Evolutionary conservation across 177 flowering plant genomes (phyloP).

Genomic region (Vitis hybrid): DNA sequence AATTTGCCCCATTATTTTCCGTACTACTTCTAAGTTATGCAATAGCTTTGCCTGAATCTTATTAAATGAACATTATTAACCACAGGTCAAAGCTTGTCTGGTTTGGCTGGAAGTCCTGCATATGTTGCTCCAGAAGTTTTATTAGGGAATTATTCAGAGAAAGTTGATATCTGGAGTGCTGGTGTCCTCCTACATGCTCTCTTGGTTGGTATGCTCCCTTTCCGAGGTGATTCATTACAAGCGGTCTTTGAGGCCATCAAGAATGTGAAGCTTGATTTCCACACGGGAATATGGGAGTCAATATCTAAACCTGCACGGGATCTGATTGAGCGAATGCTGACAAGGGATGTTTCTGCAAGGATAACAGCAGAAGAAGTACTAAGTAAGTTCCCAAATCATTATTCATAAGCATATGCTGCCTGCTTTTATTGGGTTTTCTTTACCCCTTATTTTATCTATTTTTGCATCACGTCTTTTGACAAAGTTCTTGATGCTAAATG

Average conservation of each 20-base stretch:
- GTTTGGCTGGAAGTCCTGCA: conserved; percentile 95
- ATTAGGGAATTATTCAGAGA: conserved; percentile 79
- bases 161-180: conserved; percentile 97
- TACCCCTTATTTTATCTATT: too few species aligned
- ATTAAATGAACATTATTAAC: background rate
- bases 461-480: too few species aligned
- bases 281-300: conserved; percentile 70
- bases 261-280: conserved; percentile 68
- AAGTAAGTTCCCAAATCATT: conserved; percentile 44
- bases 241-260: conserved; percentile 90
- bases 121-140: conserved; percentile 98
- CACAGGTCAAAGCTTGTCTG: conserved; percentile 86
- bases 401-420: background rate
- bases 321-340: conserved; percentile 73
- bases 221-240: conserved; percentile 78
- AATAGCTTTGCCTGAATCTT: background rate
- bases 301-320: conserved; percentile 85
- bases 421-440: background rate
- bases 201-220: conserved; percentile 77
- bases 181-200: conserved; percentile 96
- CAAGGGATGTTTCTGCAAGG: conserved; percentile 77
- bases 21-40: background rate
- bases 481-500: background rate
- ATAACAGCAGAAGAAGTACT: conserved; percentile 87
- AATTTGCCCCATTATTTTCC: background rate